These are phyloP conservation scores for Arctium lappa DNA, from an alignment of 129 eudicot genomes.

Conservation along the genomic window DNA sequence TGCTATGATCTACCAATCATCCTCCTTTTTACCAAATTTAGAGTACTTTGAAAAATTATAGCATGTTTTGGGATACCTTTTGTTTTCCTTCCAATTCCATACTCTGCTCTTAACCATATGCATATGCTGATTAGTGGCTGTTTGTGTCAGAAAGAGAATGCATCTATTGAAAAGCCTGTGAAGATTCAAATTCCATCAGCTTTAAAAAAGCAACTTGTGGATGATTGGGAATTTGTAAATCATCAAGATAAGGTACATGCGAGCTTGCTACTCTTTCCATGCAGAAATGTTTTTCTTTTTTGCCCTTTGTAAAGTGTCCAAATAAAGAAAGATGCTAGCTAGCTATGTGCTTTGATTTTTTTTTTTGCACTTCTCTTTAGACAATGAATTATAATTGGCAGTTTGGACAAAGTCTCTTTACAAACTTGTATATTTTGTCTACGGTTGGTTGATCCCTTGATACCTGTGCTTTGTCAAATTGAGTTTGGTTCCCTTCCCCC, in stretches of 20 bases:
- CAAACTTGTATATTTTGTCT: background rate
- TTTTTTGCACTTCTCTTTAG: background rate
- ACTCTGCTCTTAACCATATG: background rate
- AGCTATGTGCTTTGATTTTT: background rate
- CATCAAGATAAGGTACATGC: conserved; percentile 73
- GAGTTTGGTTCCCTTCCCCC: background rate
- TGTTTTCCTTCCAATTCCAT: conserved; percentile 16
- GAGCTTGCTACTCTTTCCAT: background rate
- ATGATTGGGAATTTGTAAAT: conserved; percentile 84
- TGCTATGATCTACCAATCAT: background rate
- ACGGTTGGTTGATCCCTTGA: background rate
- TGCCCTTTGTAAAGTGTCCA: background rate
- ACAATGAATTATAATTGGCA: background rate
- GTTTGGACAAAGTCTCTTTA: background rate
- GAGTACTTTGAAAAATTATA: background rate
- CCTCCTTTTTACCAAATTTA: background rate
- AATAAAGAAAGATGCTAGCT: background rate
- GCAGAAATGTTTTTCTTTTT: background rate
- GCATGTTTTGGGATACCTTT: background rate
- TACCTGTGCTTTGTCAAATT: background rate
- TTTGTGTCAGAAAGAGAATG: conserved; percentile 57
- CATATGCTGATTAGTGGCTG: conserved; percentile 7
- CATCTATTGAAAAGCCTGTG: conserved; percentile 60
- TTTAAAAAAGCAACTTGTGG: conserved; percentile 82
- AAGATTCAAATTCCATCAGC: conserved; percentile 85